A percentile compares a stretch with the other conserved stretches of the same genome.
Evolutionary conservation across 257 asterid species (phyloP).

Genomic region (Solanum tarijense): DNA sequence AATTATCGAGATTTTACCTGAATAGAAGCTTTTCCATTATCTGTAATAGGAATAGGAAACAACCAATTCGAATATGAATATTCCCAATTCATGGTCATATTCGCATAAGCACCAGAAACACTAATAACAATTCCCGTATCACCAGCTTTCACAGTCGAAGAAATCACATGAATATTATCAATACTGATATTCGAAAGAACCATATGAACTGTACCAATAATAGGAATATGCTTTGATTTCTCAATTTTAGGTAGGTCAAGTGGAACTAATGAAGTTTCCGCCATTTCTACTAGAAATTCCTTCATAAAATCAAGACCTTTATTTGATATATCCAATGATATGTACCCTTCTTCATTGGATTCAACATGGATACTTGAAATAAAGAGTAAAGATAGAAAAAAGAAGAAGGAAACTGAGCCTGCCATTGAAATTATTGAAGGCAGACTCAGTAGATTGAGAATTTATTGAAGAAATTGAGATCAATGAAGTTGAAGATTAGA

Average conservation of each 20-base stretch:
- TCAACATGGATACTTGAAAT: slow-evolving; percentile 9
- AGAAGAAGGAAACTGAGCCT: slow-evolving; percentile 1
- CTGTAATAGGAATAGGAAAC: slow-evolving; percentile 52
- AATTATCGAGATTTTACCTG: slow-evolving; percentile 31
- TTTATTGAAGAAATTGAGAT: neutral
- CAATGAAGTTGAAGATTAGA: neutral
- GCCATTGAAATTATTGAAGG: slow-evolving; percentile 23
- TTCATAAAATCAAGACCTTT: slow-evolving; percentile 75
- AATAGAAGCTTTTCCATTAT: slow-evolving; percentile 61
- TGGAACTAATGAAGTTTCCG: slow-evolving; percentile 59
- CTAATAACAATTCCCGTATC: slow-evolving; percentile 55
- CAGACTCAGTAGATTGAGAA: neutral
- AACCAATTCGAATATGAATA: slow-evolving; percentile 60
- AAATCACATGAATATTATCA: slow-evolving; percentile 35
- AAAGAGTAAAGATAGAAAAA: slow-evolving; percentile 10
- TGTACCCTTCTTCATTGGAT: slow-evolving; percentile 39
- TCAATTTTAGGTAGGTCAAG: slow-evolving; percentile 57
- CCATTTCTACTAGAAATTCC: slow-evolving; percentile 43
- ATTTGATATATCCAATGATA: slow-evolving; percentile 48
- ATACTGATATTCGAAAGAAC: slow-evolving; percentile 41
- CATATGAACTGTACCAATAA: slow-evolving; percentile 55
- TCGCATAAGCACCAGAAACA: slow-evolving; percentile 76
- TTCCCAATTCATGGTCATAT: slow-evolving; percentile 70
- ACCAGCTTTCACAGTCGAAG: slow-evolving; percentile 57
- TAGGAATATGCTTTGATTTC: slow-evolving; percentile 45